Evolutionary conservation across 129 eudicot genomes (phyloP).

Genomic region (Centella asiatica): DNA sequence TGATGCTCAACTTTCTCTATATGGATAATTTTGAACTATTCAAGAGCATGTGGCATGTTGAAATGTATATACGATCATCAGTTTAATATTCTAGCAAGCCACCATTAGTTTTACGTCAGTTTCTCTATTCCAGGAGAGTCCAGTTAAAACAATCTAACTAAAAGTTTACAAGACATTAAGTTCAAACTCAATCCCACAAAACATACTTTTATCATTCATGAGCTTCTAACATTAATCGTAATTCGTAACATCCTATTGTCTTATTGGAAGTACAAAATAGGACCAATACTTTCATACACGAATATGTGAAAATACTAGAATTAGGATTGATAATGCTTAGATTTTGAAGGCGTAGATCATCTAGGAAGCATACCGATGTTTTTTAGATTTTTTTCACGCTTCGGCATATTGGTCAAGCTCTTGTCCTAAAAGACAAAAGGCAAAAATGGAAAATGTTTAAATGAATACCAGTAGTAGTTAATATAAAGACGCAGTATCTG

Average conservation of each 20-base stretch:
- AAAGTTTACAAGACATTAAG: too few relatives aligned
- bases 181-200: too few relatives aligned
- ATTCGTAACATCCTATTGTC: too few relatives aligned
- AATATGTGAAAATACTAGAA: slow-evolving; percentile 5
- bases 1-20: background rate
- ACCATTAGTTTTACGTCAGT: too few relatives aligned
- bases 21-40: too few relatives aligned
- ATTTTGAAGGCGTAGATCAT: too few relatives aligned
- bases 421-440: slow-evolving; percentile 46
- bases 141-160: too few relatives aligned
- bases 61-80: too few relatives aligned
- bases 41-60: background rate
- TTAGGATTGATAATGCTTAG: background rate
- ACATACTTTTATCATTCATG: too few relatives aligned
- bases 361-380: slow-evolving; percentile 53
- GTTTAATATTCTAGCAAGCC: too few relatives aligned
- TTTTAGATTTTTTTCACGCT: slow-evolving; percentile 74
- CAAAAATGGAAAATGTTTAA: background rate
- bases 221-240: too few relatives aligned
- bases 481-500: background rate
- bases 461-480: background rate
- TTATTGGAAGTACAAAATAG: background rate
- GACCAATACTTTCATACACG: background rate
- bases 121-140: too few relatives aligned
- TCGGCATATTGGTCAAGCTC: slow-evolving; percentile 45